Base-by-base conservation (phyloP, 2,329 filamentous ascomycete genomes). In the Rhexocercosporidium sp. region DNA sequence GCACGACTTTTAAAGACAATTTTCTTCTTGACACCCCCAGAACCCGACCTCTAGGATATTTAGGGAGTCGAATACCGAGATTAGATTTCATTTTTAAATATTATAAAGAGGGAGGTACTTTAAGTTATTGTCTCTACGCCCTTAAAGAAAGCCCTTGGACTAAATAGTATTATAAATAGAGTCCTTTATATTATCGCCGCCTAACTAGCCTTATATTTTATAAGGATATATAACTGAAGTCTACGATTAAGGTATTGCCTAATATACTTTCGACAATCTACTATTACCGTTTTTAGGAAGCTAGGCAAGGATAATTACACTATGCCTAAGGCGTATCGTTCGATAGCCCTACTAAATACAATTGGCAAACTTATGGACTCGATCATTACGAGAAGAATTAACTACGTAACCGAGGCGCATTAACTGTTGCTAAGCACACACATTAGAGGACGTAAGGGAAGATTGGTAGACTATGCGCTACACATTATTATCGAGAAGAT, bases 401-500 rank as follows among this genome's bases (percentile, higher is more conserved):
- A 41, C 44, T 66, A 66, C 54, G 20, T 59, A n/a, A 41, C 46
- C 22, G 60, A 69, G 37, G 46, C 1, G n/a, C 41, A 69, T 31
- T 11, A 64, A 41, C 34, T 69, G 18, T 9, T 31, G 29, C 29
- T 9, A 31, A 31, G 29, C 29, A 31, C 29, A 31, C 29, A 31
- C 29, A 75, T 76, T n/a, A 75, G 75, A 20, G 74, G 71, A 18
- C 66, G 75, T 51, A 74, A 71, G 65, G 65, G 59, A 39, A 69
- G 66, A 41, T 76, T 72, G 4, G 73, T 66, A 49, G 72, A 76
- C 16, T 67, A 76, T 60, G 75, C 75, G 25, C 62, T 79, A 5
- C 69, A 78, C 39, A 57, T 72, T 20, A 64, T 78, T 27, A 71
- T 72, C 14, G 70, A 76, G 54, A 73, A 71, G 65, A 74, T 78